These are phyloP conservation scores for Saccharomyces eubayanus DNA, from an alignment of 805 yeast species.

Conservation along the genomic window DNA sequence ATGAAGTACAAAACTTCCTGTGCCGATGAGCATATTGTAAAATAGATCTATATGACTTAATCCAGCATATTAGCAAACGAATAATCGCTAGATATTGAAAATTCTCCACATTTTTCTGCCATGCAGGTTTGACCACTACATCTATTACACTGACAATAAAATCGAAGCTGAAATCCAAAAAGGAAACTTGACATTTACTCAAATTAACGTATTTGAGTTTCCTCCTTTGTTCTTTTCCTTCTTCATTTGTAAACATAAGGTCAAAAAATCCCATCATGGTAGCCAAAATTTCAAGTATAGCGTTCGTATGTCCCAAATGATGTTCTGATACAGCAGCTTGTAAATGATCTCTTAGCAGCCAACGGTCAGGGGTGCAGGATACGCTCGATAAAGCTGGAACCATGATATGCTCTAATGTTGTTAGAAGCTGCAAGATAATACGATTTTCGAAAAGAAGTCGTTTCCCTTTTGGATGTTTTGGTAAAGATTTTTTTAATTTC, in stretches of 20 bases:
- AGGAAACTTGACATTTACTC: conserved; percentile 4
- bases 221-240: background rate
- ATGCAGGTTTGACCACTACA: conserved; percentile 18
- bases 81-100: conserved; percentile 30
- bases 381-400: background rate
- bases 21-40: conserved; percentile 28
- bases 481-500: background rate
- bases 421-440: background rate
- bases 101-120: conserved; percentile 10
- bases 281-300: background rate
- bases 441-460: background rate
- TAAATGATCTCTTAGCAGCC: background rate
- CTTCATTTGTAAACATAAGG: conserved; percentile 1
- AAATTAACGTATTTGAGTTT: conserved; percentile 2
- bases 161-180: conserved; percentile 34
- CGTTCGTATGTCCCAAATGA: background rate
- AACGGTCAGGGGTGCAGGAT: background rate
- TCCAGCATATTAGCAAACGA: conserved; percentile 48
- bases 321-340: background rate
- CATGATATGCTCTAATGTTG: background rate
- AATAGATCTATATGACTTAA: conserved; percentile 40
- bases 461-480: background rate
- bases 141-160: conserved; percentile 29
- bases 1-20: conserved; percentile 19
- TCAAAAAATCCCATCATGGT: background rate